phyloP scores from a whole-genome alignment of 179 eudicot genomes.

The Spergularia azorica region DNA sequence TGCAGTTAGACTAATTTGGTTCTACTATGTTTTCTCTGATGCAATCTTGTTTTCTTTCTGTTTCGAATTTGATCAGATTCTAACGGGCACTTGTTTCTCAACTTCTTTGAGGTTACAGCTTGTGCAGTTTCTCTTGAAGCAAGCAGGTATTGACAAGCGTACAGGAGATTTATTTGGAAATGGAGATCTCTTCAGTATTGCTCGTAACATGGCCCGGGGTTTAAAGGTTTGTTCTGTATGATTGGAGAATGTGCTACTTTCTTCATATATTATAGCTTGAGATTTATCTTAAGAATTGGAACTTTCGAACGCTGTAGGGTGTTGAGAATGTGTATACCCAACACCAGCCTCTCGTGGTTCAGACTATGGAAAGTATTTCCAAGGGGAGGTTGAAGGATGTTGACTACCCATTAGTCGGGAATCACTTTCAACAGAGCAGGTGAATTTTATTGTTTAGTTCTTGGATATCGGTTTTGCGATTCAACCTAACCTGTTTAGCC shows the following conservation, averaged over 20 bases:
- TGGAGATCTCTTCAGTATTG: conserved; percentile 77
- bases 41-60: background rate
- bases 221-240: conserved; percentile 54
- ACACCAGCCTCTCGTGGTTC: conserved; percentile 84
- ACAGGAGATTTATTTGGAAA: conserved; percentile 91
- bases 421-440: conserved; percentile 86
- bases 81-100: conserved; percentile 22
- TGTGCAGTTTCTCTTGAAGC: conserved; percentile 86
- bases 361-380: conserved; percentile 77
- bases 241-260: background rate
- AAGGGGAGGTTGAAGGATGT: conserved; percentile 82
- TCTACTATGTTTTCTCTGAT: background rate
- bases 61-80: conserved; percentile 13
- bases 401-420: conserved; percentile 81
- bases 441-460: conserved; percentile 21
- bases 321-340: conserved; percentile 95
- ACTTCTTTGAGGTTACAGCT: conserved; percentile 54
- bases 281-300: conserved; percentile 15
- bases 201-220: conserved; percentile 95
- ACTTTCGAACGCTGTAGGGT: conserved; percentile 48
- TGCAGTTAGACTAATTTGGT: background rate
- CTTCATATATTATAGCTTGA: conserved; percentile 1
- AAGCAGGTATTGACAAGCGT: conserved; percentile 88
- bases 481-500: background rate
- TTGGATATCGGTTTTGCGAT: background rate